Evolutionary conservation across 352 stramenopile species (phyloP), one percentile per base, ranked within the genome.

Genomic region (Phytophthora pistaciae): DNA sequence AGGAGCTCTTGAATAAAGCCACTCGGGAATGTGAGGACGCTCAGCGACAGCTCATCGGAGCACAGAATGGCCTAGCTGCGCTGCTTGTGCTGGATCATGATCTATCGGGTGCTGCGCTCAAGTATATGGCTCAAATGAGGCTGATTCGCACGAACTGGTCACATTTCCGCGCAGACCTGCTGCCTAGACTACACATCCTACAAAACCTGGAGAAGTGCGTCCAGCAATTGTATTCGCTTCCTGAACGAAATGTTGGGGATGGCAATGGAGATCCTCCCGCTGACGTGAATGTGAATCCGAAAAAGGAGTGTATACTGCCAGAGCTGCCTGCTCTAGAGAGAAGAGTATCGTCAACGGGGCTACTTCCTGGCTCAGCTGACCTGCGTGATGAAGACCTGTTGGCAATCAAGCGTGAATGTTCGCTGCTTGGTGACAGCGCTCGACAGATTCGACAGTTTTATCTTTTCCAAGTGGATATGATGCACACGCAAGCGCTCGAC

Each of bases 21-120:
- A 79, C 73, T 18, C 79, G 83, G n/a, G 85, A 96, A 49, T 94
- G 88, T 56, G 91, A 97, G 60, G 91, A 97, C 55, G 80, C 79
- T 5, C 91, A 97, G 65, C 84, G 91, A 3, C 83, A 92, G 66
- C 67, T 93, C 6, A 62, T 97, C 20, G 85, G 82, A 3, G 87
- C 91, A 9, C 77, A 88, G 25, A 97, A 97, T 70, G 91, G 85
- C 1, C 70, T 94, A 18, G 91, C 84, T 0, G 79, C 73, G 9
- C 52, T 96, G 13, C 63, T 80, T 13, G 38, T 88, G 20, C 60
- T 91, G 7, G 42, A 69, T 0, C n/a, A 79, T 14, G 70, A 87
- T 6, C 38, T 72, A 0, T 56, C 68, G 0, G 66, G 64, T 18
- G 87, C 84, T 40, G 77, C 88, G 5, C 60, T 79, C 29, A 87